phyloP scores from a whole-genome alignment of 2,329 filamentous ascomycete species.

The Rutstroemia sydowiana region DNA sequence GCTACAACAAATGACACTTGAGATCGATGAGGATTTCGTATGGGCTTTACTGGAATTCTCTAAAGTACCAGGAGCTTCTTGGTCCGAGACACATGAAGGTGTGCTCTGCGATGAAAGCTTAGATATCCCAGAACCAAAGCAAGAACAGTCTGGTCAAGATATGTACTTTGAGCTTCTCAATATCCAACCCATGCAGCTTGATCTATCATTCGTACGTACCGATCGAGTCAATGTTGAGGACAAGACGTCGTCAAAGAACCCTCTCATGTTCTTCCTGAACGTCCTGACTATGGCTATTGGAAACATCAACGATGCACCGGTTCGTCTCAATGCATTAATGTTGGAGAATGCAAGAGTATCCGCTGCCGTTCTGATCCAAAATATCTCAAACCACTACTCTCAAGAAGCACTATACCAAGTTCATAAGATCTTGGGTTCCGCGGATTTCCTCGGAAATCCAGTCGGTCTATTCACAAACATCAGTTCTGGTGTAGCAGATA shows the following conservation, averaged over 20 bases:
- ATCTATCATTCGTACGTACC: constrained; percentile 93
- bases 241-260: constrained; percentile 82
- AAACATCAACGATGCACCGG: constrained; percentile 95
- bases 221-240: constrained; percentile 95
- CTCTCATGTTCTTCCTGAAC: constrained; percentile 97
- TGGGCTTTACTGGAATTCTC: constrained; percentile 92
- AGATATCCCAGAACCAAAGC: constrained; percentile 85
- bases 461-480: constrained; percentile 98
- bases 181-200: constrained; percentile 95
- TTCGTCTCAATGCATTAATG: constrained; percentile 87
- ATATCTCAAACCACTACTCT: constrained; percentile 89
- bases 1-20: constrained; percentile 95
- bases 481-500: constrained; percentile 92
- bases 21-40: constrained; percentile 97
- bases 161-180: constrained; percentile 98
- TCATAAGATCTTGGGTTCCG: constrained; percentile 93
- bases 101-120: constrained; percentile 83
- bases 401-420: constrained; percentile 94
- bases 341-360: constrained; percentile 93
- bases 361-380: constrained; percentile 72
- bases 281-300: constrained; percentile 99
- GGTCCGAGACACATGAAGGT: constrained; percentile 70
- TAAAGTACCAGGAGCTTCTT: constrained; percentile 84
- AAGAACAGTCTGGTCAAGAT: constrained; percentile 78
- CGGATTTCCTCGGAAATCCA: constrained; percentile 94